These are phyloP conservation scores for Mangifera indica DNA, from an alignment of 345 rosid species.

Conservation along the genomic window DNA sequence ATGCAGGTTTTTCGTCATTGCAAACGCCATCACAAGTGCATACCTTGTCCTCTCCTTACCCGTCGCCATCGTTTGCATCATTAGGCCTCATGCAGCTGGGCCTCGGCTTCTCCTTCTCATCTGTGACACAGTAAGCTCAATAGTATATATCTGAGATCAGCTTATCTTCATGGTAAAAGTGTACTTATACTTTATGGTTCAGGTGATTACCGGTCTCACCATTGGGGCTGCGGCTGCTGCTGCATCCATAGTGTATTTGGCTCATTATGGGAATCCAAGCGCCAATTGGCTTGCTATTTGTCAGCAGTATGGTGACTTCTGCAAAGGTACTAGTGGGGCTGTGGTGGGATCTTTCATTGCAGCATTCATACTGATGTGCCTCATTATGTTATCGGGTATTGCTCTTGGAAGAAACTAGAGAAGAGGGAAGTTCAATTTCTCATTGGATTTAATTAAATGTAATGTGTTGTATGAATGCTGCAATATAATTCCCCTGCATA, in stretches of 20 bases:
- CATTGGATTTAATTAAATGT: background rate
- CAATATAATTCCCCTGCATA: no score
- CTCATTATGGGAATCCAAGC: constrained; percentile 46
- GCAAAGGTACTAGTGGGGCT: constrained; percentile 42
- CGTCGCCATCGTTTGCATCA: constrained; percentile 50
- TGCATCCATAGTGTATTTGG: constrained; percentile 40
- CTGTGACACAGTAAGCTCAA: constrained; percentile 36
- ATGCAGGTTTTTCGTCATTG: constrained; percentile 48
- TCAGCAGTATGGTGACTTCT: constrained; percentile 45
- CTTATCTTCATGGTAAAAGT: background rate
- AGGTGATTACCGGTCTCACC: constrained; percentile 37
- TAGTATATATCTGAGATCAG: no score
- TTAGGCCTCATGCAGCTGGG: constrained; percentile 35
- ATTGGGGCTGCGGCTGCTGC: constrained; percentile 38
- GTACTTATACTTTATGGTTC: constrained; percentile 4
- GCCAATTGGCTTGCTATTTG: constrained; percentile 55
- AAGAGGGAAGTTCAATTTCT: background rate
- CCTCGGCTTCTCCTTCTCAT: constrained; percentile 48
- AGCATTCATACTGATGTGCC: constrained; percentile 24
- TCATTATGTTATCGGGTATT: constrained; percentile 41
- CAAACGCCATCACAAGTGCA: constrained; percentile 34
- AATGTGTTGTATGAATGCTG: background rate
- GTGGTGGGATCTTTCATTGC: constrained; percentile 49
- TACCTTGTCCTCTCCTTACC: constrained; percentile 62
- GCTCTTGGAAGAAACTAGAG: constrained; percentile 36